phyloP scores from a whole-genome alignment of 2,329 filamentous ascomycete genomes.

The Botrytis porri region DNA sequence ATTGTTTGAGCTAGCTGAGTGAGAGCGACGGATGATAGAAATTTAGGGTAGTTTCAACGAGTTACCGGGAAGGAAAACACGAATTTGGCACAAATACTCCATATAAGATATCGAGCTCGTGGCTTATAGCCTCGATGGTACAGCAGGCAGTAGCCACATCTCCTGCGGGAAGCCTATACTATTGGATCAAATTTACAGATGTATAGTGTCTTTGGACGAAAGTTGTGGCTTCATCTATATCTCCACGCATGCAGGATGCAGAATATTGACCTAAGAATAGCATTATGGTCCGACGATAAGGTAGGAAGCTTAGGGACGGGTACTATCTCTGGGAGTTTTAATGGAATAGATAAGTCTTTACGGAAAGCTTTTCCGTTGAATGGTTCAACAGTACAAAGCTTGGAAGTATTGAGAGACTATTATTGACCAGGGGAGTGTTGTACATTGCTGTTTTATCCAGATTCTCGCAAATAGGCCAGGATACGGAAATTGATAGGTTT shows the following conservation, averaged over 20 bases:
- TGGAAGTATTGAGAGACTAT: conserved; percentile 1
- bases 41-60: not conserved
- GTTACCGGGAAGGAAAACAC: not conserved
- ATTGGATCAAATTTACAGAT: conserved; percentile 6
- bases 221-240: not conserved
- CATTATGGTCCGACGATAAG: conserved; percentile 5
- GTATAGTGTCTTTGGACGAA: conserved; percentile 9
- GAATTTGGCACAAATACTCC: not conserved
- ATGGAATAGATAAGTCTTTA: not conserved
- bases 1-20: conserved; percentile 3
- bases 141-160: not conserved
- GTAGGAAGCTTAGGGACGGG: not conserved
- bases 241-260: not conserved
- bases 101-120: conserved; percentile 9
- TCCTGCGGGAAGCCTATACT: conserved; percentile 5
- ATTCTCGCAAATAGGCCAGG: not conserved
- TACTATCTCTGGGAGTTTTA: not conserved
- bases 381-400: not conserved
- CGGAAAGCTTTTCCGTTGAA: conserved; percentile 8
- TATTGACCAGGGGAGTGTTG: conserved; percentile 6
- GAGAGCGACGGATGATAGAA: not conserved
- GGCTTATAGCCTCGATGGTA: not conserved
- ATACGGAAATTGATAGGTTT: not conserved
- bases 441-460: conserved; percentile 1
- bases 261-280: conserved; percentile 20